Base-by-base conservation (phyloP, 495 filamentous ascomycete genomes). In the Tuber brumale region DNA sequence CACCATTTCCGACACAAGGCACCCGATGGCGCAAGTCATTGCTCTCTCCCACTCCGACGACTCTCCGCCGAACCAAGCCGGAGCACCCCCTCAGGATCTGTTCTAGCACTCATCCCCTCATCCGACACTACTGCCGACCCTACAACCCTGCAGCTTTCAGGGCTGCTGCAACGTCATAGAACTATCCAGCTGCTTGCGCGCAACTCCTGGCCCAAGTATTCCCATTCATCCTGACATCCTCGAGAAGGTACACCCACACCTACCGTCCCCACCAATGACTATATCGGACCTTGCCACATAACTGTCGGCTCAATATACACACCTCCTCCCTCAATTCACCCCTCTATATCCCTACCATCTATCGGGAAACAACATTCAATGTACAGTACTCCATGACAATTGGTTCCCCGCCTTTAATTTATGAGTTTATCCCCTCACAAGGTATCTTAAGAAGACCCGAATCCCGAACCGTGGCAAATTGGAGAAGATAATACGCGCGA, bases 131-230 rank as follows among this genome's bases (percentile, higher is more conserved):
- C 46, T 7, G 5, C 23, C 10, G 7, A 10, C 23, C 9, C 9
- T 2, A 2, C 23, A 8, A 10, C 2, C 8, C 2, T 10, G 1
- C 2, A 2, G 8, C 48, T 1, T n/a, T 51, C 21, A 0, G 8
- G 23, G 23, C 23, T 23, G n/a, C 48, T n/a, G 0, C n/a, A 51
- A 16, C 48, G 21, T 10, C 48, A n/a, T 51, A n/a, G 23, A n/a
- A n/a, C 23, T 1, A n/a, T 10, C 23, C 1, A 2, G 23, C 7
- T 23, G 2, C 23, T 12, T 12, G 7, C 21, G 23, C 9, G 8
- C 3, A 3, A 0, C 12, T 51, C 23, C 9, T 12, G n/a, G 23
- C 7, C 7, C 21, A 10, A 51, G 0, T 6, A 51, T 12, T n/a
- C 9, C 23, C 7, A n/a, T n/a, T 12, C 7, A n/a, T 51, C 21